Conservation (phyloP, 768 basidiomycete genomes). For the Chalciporus sphaerocephalus region DNA sequence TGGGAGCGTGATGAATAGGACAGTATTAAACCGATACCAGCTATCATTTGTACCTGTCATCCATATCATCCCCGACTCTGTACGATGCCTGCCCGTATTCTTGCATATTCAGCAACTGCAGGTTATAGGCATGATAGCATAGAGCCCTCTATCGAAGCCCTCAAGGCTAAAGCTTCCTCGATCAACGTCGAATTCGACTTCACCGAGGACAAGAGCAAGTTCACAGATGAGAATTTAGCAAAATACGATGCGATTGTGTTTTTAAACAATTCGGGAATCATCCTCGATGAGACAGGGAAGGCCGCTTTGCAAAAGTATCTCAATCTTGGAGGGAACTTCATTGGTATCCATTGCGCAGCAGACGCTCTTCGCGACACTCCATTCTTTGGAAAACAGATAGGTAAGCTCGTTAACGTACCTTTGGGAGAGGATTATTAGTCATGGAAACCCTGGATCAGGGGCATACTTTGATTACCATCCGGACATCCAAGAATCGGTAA, state of each 20-base stretch:
- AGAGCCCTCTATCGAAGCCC: slow-evolving; percentile 58
- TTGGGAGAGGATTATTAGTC: neutral
- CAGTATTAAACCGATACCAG: too few species aligned
- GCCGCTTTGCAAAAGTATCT: slow-evolving; percentile 61
- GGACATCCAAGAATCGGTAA: slow-evolving; percentile 57
- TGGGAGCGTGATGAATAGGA: too few species aligned
- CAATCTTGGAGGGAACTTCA: slow-evolving; percentile 64
- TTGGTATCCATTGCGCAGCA: slow-evolving; percentile 64
- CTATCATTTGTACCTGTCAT: too few species aligned
- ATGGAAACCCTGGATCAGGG: slow-evolving; percentile 31
- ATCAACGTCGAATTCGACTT: slow-evolving; percentile 56
- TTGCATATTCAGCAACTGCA: slow-evolving; percentile 59
- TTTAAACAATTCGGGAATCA: slow-evolving; percentile 63
- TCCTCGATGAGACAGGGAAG: slow-evolving; percentile 57
- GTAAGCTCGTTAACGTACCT: slow-evolving; percentile 28
- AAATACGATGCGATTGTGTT: slow-evolving; percentile 67
- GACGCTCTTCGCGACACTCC: slow-evolving; percentile 55
- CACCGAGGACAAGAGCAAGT: slow-evolving; percentile 56
- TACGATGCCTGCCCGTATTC: slow-evolving; percentile 36
- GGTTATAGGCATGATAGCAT: slow-evolving; percentile 74
- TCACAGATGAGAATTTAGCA: slow-evolving; percentile 51
- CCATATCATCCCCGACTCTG: neutral
- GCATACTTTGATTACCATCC: slow-evolving; percentile 74
- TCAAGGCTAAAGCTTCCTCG: slow-evolving; percentile 42
- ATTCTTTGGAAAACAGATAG: slow-evolving; percentile 55